phyloP scores from a whole-genome alignment of 305 asterid species.

The Lippia alba region DNA sequence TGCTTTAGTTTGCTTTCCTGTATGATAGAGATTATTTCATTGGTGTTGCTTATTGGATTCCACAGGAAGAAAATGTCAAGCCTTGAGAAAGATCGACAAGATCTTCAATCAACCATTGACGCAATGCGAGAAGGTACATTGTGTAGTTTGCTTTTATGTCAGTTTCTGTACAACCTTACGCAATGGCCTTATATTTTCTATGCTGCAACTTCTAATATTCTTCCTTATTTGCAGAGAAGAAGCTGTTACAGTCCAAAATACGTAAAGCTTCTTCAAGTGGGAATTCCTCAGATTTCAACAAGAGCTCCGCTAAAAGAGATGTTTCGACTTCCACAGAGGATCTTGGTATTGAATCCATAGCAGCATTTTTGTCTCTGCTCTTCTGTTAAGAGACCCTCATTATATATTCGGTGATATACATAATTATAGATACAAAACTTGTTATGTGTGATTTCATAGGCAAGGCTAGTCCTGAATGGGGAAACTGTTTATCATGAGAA shows the following conservation, averaged over 20 bases:
- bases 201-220: slow-evolving; percentile 26
- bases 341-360: slow-evolving; percentile 61
- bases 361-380: slow-evolving; percentile 15
- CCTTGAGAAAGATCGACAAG: slow-evolving; percentile 92
- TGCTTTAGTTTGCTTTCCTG: slow-evolving; percentile 27
- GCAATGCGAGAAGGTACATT: slow-evolving; percentile 90
- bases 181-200: not conserved
- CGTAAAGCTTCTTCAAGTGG: slow-evolving; percentile 77
- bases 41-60: slow-evolving; percentile 33
- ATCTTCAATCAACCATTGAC: slow-evolving; percentile 81
- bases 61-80: slow-evolving; percentile 77
- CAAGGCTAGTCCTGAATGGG: not conserved
- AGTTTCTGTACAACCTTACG: not conserved
- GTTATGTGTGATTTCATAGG: slow-evolving; percentile 3
- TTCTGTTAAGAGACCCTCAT: slow-evolving; percentile 25
- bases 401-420: slow-evolving; percentile 6
- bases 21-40: slow-evolving; percentile 8
- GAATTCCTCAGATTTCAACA: slow-evolving; percentile 56
- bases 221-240: slow-evolving; percentile 73
- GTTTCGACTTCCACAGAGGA: slow-evolving; percentile 89
- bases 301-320: slow-evolving; percentile 59
- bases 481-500: slow-evolving; percentile 21
- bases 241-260: slow-evolving; percentile 79
- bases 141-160: slow-evolving; percentile 24
- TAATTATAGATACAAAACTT: slow-evolving; percentile 4